Base-by-base conservation (phyloP, 2,329 filamentous ascomycete species). In the Apiospora kogelbergensis region DNA sequence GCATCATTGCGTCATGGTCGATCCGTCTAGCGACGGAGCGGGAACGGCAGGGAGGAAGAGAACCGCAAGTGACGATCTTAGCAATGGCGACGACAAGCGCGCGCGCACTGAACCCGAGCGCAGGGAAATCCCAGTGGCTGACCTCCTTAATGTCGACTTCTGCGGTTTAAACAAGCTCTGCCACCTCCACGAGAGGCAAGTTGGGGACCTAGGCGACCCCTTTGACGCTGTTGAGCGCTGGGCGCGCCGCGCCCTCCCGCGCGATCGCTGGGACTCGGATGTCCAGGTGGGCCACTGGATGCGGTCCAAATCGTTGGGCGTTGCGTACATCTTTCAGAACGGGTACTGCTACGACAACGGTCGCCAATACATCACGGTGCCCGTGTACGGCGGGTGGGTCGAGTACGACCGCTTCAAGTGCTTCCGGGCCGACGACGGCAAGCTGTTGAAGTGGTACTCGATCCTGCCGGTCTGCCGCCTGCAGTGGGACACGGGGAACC, bases 301-400 rank as follows among this genome's bases (percentile, higher is more conserved):
- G 63, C 22, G 63, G 41, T 40, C 63, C 33, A 9, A 41, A 10
- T 3, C 2, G 11, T 5, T 41, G 63, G 63, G 63, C 2, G 26
- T 17, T 5, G 63, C 13, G 10, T 64, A 64, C 22, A 41, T 64
- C 37, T 64, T 40, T 13, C n/a, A 41, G 17, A 44, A 64, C n/a
- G 63, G 63, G 33, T 44, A 41, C n/a, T 64, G 41, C n/a, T 44
- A 41, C 63, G 63, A 64, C 63, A 64, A 64, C 9, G 63, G 63
- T 5, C 37, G 41, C 6, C n/a, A 44, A 11, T 64, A 42, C 37
- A n/a, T 41, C 2, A 41, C 63, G n/a, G 63, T 64, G 9, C 63
- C 63, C n/a, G 11, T 41, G 6, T 22, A 64, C 22, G 63, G 63
- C 11, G n/a, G n/a, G 22, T 41, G 33, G 37, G 11, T 64, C 15